Evolutionary conservation across 441 rosid genomes (phyloP).

Genomic region (Corymbia calophylla): DNA sequence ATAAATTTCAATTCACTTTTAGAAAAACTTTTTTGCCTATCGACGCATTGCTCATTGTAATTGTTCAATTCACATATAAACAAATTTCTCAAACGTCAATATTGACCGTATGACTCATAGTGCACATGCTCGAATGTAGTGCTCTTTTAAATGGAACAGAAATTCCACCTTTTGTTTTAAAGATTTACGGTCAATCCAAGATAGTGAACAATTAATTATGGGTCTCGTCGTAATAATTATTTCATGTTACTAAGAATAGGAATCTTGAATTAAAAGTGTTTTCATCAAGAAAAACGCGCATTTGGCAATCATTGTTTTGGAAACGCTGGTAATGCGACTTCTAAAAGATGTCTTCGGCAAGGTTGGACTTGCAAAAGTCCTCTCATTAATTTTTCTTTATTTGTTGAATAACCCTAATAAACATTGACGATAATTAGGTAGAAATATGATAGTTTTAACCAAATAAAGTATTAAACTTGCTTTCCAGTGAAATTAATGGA

Average conservation of each 20-base stretch:
- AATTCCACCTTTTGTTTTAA: not conserved
- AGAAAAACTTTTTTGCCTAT: not conserved
- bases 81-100: too few species aligned
- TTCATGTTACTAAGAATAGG: too few species aligned
- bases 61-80: not conserved
- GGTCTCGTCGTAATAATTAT: too few species aligned
- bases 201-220: too few species aligned
- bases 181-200: too few species aligned
- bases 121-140: not conserved
- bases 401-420: not conserved
- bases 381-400: not conserved
- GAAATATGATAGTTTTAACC: not conserved
- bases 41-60: not conserved
- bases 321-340: not conserved
- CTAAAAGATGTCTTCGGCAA: not conserved
- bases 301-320: not conserved
- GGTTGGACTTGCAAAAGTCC: not conserved
- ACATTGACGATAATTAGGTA: not conserved
- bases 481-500: not conserved
- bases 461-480: not conserved
- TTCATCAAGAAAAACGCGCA: fast-evolving
- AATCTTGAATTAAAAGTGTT: too few species aligned
- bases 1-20: not conserved
- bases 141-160: not conserved
- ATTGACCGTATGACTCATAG: not conserved